Evolutionary conservation across 169 alveolate species (phyloP).

Genomic region (Cryptosporidium tyzzeri): DNA sequence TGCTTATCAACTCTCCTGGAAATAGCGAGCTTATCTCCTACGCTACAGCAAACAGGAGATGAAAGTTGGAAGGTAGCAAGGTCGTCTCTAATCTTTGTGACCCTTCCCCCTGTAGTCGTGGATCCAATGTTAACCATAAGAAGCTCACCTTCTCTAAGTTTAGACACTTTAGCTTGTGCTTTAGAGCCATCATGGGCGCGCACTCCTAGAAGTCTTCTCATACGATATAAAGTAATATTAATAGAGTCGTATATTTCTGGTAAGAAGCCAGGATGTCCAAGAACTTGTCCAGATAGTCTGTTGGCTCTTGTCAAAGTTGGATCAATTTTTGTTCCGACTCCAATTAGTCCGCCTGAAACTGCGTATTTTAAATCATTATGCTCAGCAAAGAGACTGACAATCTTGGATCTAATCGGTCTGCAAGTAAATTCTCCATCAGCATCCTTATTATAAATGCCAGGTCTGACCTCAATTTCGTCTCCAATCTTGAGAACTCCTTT

Average conservation of each 20-base stretch:
- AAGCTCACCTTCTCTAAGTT: constrained; percentile 95
- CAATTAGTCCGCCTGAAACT: constrained; percentile 97
- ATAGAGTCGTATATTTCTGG: constrained; percentile 96
- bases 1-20: constrained; percentile 97
- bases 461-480: constrained; percentile 97
- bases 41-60: constrained; percentile 84
- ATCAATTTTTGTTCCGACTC: constrained; percentile 97
- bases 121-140: constrained; percentile 98
- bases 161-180: constrained; percentile 91
- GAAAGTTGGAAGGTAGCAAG: constrained; percentile 81
- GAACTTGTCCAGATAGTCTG: constrained; percentile 96
- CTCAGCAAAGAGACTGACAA: constrained; percentile 97
- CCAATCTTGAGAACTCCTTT: constrained; percentile 97
- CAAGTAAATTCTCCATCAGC: constrained; percentile 89
- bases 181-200: constrained; percentile 89
- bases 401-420: constrained; percentile 90
- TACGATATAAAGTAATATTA: constrained; percentile 85
- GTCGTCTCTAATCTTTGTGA: constrained; percentile 81
- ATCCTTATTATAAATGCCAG: constrained; percentile 94
- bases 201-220: constrained; percentile 92
- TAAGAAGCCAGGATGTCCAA: constrained; percentile 94
- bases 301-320: constrained; percentile 98
- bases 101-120: constrained; percentile 96
- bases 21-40: constrained; percentile 98
- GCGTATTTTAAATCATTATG: constrained; percentile 97